Percentiles rank a stretch among this genome's conserved stretches.
These are phyloP conservation scores for Boletus vinaceobasis DNA, from an alignment of 768 basidiomycete species.

Conservation along the genomic window DNA sequence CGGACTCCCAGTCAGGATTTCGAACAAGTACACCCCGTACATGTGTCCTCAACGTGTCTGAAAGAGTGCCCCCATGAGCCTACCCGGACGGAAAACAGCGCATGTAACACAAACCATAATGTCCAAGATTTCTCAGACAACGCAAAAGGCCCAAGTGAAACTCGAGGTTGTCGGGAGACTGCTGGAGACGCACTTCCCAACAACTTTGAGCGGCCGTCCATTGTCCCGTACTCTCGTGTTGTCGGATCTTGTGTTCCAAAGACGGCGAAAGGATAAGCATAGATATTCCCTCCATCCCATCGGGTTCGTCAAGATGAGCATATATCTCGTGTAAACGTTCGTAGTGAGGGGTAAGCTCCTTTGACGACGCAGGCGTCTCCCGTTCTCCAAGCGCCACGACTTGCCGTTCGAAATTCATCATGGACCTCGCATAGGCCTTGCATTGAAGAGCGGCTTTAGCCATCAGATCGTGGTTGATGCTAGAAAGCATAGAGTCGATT, in stretches of 20 bases:
- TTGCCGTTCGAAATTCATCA: conserved; percentile 93
- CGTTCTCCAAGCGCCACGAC: conserved; percentile 50
- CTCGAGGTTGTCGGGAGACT: conserved; percentile 83
- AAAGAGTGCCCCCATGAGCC: background rate
- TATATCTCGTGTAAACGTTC: conserved; percentile 96
- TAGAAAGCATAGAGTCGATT: conserved; percentile 79
- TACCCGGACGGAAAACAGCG: background rate
- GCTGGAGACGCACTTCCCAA: conserved; percentile 94
- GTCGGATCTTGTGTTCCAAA: conserved; percentile 92
- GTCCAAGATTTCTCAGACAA: conserved; percentile 91
- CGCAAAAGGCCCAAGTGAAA: conserved; percentile 87
- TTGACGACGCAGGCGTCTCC: conserved; percentile 43
- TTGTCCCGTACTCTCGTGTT: conserved; percentile 93
- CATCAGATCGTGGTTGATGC: conserved; percentile 84
- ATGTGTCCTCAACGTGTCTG: conserved; percentile 93
- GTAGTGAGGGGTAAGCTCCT: conserved; percentile 50
- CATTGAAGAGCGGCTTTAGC: conserved; percentile 92
- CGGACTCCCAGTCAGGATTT: conserved; percentile 77
- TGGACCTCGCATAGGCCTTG: conserved; percentile 87
- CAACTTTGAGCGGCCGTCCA: conserved; percentile 99
- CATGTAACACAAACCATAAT: conserved; percentile 75
- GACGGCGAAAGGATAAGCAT: conserved; percentile 84
- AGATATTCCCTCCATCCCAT: conserved; percentile 98
- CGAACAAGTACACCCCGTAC: conserved; percentile 86
- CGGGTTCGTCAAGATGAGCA: conserved; percentile 92